Percentiles rank a stretch among this genome's conserved stretches.
Conservation (phyloP, 495 filamentous ascomycete species). For the Tuber aestivum region DNA sequence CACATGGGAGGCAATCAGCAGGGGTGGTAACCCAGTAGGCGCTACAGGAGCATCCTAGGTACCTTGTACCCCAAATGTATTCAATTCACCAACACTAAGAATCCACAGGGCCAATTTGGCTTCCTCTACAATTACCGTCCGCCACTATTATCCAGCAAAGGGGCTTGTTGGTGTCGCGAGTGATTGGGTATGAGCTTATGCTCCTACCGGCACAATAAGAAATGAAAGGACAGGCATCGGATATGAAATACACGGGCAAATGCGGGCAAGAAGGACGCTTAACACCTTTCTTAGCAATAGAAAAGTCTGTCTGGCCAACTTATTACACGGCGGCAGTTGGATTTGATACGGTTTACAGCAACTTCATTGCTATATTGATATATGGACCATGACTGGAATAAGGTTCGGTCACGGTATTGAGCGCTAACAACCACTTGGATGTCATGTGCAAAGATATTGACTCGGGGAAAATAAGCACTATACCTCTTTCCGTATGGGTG, state of each 20-base stretch:
- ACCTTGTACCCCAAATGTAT: conserved; percentile 3
- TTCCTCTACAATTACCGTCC: background rate
- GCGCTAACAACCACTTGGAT: background rate
- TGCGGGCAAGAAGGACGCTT: background rate
- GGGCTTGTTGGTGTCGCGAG: conserved; percentile 4
- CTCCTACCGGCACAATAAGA: background rate
- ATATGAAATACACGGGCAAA: background rate
- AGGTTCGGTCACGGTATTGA: background rate
- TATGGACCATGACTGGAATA: background rate
- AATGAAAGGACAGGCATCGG: background rate
- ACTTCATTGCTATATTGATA: background rate
- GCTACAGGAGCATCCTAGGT: background rate
- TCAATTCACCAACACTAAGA: conserved; percentile 1
- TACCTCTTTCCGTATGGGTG: background rate
- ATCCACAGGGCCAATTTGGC: background rate
- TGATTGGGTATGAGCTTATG: background rate
- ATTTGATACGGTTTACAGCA: background rate
- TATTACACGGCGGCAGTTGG: background rate
- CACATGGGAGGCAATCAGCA: background rate
- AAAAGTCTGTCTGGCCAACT: background rate
- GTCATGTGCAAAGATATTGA: conserved; percentile 2
- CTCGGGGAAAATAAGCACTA: background rate
- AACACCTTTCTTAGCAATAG: background rate
- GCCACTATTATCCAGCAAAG: background rate
- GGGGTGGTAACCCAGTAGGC: background rate